Percentiles rank a stretch among this genome's conserved stretches.
Evolutionary conservation across 305 asterid species (phyloP).

Genomic region (Petunia hybrid): DNA sequence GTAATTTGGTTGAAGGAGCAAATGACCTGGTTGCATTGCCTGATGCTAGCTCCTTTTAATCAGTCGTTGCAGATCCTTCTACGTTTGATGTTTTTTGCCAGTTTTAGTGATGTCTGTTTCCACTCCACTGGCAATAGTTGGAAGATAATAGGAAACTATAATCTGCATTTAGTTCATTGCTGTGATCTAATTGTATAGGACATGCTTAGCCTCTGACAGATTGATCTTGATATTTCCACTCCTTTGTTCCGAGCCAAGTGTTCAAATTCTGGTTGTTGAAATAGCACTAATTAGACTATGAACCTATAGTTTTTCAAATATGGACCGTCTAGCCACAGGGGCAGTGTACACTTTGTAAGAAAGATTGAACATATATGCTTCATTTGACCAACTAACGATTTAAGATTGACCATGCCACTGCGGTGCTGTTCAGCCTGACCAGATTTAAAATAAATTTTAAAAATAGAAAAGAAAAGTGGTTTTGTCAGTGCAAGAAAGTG

Average conservation of each 20-base stretch:
- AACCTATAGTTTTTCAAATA: neutral
- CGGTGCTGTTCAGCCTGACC: constrained; percentile 1
- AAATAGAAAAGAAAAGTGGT: neutral
- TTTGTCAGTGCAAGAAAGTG: neutral
- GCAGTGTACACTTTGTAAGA: constrained; percentile 1
- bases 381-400: neutral
- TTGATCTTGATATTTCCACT: neutral
- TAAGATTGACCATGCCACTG: neutral
- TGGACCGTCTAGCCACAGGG: neutral
- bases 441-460: neutral
- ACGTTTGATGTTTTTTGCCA: neutral
- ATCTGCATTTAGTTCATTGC: neutral
- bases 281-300: neutral
- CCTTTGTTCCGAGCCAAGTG: neutral
- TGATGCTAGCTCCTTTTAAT: neutral
- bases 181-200: too few species aligned
- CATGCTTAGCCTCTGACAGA: too few species aligned
- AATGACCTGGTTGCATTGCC: neutral
- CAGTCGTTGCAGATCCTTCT: neutral
- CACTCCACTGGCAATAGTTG: neutral
- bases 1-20: neutral
- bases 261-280: neutral
- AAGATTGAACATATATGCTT: neutral
- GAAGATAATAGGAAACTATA: neutral
- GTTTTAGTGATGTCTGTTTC: neutral